Percentiles rank a stretch among this genome's conserved stretches.
These are phyloP conservation scores for Bimuria novae-zelandiae DNA, from an alignment of 2,329 filamentous ascomycete species.

Conservation along the genomic window DNA sequence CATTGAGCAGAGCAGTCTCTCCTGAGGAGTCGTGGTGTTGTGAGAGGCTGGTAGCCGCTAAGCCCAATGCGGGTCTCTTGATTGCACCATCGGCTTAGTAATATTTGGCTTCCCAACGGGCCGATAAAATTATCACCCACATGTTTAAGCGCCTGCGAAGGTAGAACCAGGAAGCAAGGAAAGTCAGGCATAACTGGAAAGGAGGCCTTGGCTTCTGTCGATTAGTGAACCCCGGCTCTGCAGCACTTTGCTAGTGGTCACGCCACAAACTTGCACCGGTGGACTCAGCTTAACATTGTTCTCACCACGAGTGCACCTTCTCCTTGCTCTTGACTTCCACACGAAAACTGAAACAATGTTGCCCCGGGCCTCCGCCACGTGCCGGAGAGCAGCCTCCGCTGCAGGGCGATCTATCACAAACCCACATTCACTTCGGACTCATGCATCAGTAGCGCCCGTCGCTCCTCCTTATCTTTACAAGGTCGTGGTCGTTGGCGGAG, in stretches of 20 bases:
- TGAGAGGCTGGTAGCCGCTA: no score
- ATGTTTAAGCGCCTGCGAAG: background rate
- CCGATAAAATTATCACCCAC: background rate
- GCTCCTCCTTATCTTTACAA: slow-evolving; percentile 57
- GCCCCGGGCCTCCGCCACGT: background rate
- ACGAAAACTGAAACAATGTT: background rate
- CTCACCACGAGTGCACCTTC: background rate
- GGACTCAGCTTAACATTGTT: no score
- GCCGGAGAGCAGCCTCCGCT: background rate
- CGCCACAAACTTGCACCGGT: no score
- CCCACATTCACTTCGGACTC: slow-evolving; percentile 1
- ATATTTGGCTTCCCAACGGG: background rate
- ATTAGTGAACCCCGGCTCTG: no score
- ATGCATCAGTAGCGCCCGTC: slow-evolving; percentile 36
- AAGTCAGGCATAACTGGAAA: no score
- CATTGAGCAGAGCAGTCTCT: no score
- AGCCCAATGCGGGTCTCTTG: background rate
- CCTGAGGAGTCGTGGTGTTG: no score
- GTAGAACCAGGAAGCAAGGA: no score
- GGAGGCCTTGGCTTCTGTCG: no score
- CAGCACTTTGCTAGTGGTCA: no score
- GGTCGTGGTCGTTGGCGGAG: slow-evolving; percentile 69
- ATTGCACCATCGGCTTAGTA: slow-evolving; percentile 9
- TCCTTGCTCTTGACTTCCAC: background rate
- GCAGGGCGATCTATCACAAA: background rate